Evolutionary conservation across 2,329 filamentous ascomycete genomes (phyloP).

Genomic region (Monosporascus sp.): DNA sequence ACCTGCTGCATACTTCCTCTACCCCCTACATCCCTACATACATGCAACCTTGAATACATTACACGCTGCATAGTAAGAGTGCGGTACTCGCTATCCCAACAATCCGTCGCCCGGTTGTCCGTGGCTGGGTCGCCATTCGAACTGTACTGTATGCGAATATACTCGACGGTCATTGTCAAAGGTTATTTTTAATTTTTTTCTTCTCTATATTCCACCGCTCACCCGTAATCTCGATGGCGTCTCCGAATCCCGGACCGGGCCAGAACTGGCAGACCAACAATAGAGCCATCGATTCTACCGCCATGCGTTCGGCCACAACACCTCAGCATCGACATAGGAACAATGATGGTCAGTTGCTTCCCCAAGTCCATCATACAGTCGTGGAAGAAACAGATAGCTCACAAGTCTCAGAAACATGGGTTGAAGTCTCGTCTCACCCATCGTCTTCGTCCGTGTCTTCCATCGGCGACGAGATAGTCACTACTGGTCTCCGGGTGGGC

Average conservation of each 20-base stretch:
- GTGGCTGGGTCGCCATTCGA: no score
- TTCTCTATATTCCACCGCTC: neutral
- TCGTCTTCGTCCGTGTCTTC: constrained; percentile 91
- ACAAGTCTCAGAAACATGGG: constrained; percentile 75
- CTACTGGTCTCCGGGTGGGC: constrained; percentile 76
- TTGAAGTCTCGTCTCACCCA: constrained; percentile 87
- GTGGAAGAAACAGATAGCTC: constrained; percentile 10
- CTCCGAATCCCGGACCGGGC: constrained; percentile 12
- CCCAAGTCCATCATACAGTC: constrained; percentile 2
- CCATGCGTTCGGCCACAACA: constrained; percentile 11
- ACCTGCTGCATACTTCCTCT: no score
- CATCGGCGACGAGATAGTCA: constrained; percentile 82
- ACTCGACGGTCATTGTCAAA: no score
- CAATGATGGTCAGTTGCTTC: constrained; percentile 18
- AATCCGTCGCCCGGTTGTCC: no score
- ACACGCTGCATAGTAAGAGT: no score
- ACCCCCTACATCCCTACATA: no score
- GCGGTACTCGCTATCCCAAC: no score
- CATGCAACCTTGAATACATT: no score
- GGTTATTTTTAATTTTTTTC: no score
- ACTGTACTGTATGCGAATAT: no score
- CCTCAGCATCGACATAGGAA: constrained; percentile 19
- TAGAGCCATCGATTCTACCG: constrained; percentile 9
- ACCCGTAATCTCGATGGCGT: neutral
- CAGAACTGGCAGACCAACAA: constrained; percentile 19